Percentiles rank a stretch among this genome's conserved stretches.
Conservation (phyloP, 768 basidiomycete genomes). For the Cyclocybe aegerita region DNA sequence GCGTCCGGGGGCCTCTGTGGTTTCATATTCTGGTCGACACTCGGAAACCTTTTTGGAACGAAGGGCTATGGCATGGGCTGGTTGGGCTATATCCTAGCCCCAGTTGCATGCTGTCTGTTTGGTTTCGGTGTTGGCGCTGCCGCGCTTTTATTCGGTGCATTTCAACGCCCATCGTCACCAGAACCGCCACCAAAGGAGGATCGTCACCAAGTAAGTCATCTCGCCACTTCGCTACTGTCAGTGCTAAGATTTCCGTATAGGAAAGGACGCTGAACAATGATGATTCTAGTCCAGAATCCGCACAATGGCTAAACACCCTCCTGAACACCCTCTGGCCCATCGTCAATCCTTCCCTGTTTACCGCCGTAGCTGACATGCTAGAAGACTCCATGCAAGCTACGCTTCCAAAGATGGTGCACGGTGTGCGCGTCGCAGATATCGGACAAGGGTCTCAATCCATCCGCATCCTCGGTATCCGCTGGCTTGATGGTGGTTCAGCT, state of each 20-base stretch:
- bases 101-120: constrained; percentile 23
- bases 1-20: constrained; percentile 23
- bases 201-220: neutral
- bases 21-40: constrained; percentile 20
- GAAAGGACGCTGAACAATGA: constrained; percentile 10
- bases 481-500: constrained; percentile 32
- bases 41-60: constrained; percentile 17
- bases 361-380: constrained; percentile 57
- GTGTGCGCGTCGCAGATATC: constrained; percentile 72
- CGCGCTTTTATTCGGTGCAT: constrained; percentile 19
- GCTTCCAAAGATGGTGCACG: constrained; percentile 47
- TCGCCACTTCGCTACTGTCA: neutral
- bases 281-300: constrained; percentile 31
- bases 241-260: neutral
- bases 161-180: constrained; percentile 8
- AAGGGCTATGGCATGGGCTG: constrained; percentile 12
- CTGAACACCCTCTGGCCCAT: constrained; percentile 69
- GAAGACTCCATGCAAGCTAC: constrained; percentile 59
- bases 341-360: constrained; percentile 67
- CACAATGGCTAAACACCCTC: constrained; percentile 65
- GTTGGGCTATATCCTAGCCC: constrained; percentile 17
- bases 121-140: constrained; percentile 26
- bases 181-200: neutral
- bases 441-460: constrained; percentile 69
- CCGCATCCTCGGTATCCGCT: constrained; percentile 68